A percentile compares a stretch with the other conserved stretches of the same genome.
These are phyloP conservation scores for Paracamarosporium sp. DNA, from an alignment of 2,329 filamentous ascomycete genomes.

Conservation along the genomic window DNA sequence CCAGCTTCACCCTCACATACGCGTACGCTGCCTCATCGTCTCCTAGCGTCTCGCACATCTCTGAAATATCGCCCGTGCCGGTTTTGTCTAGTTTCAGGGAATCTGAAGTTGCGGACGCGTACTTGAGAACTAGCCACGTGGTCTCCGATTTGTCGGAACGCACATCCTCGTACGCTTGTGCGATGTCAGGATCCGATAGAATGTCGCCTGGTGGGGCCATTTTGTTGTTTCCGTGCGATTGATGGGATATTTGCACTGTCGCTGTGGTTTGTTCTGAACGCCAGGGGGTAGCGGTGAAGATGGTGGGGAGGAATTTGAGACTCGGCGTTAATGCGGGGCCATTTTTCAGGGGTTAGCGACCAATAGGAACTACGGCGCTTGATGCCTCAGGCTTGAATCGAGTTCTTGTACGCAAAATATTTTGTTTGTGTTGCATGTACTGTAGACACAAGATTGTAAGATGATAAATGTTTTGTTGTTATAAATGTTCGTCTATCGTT, in stretches of 20 bases:
- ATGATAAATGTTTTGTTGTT: no score
- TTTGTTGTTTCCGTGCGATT: background rate
- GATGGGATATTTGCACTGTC: background rate
- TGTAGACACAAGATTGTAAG: no score
- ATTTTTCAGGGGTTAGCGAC: background rate
- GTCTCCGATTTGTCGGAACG: slow-evolving; percentile 70
- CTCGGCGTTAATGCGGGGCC: slow-evolving; percentile 8
- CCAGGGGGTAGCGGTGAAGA: slow-evolving; percentile 1
- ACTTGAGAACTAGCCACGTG: slow-evolving; percentile 73
- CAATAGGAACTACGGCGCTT: background rate
- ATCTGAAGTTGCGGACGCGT: slow-evolving; percentile 63
- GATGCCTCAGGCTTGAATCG: background rate
- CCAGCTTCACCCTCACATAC: slow-evolving; percentile 66
- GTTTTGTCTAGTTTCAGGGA: slow-evolving; percentile 63
- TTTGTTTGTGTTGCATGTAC: background rate
- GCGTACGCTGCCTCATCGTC: slow-evolving; percentile 69
- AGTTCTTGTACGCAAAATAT: background rate
- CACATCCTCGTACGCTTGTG: slow-evolving; percentile 70
- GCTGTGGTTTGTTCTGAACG: background rate
- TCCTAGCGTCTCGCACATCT: slow-evolving; percentile 64
- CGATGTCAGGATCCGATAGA: slow-evolving; percentile 60
- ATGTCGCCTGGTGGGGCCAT: slow-evolving; percentile 41
- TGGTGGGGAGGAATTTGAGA: slow-evolving; percentile 5
- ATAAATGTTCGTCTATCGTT: no score
- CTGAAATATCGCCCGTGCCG: slow-evolving; percentile 66